Conservation (phyloP, 2,329 filamentous ascomycete species). For the Fusarium continuum region DNA sequence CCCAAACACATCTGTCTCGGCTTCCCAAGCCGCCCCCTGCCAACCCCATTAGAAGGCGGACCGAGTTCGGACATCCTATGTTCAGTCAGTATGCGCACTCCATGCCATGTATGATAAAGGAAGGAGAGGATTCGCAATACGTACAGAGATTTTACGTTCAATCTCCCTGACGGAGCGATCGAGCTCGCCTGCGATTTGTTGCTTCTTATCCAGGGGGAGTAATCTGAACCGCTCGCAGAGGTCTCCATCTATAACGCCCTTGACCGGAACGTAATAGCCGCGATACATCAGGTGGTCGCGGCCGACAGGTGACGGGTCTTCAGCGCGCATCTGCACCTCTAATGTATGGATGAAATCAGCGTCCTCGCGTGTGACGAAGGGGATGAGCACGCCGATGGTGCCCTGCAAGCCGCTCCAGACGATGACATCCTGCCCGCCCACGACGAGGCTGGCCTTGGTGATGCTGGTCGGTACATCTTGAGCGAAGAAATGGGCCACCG, state of each 20-base stretch:
- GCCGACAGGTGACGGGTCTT: conserved; percentile 88
- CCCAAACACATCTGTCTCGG: too few species aligned
- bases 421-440: conserved; percentile 89
- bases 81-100: too few species aligned
- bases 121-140: too few species aligned
- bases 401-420: conserved; percentile 97
- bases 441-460: conserved; percentile 87
- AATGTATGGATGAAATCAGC: conserved; percentile 97
- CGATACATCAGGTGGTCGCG: conserved; percentile 96
- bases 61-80: too few species aligned
- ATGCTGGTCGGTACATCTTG: conserved; percentile 94
- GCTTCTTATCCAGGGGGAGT: conserved; percentile 87
- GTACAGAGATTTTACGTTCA: conserved; percentile 90
- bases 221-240: conserved; percentile 91
- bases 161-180: conserved; percentile 92
- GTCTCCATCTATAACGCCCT: conserved; percentile 96
- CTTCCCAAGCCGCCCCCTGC: too few species aligned
- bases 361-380: conserved; percentile 90
- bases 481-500: conserved; percentile 88
- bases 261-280: conserved; percentile 94
- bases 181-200: conserved; percentile 91
- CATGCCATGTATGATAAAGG: too few species aligned
- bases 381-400: conserved; percentile 91
- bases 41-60: too few species aligned
- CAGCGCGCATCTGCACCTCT: conserved; percentile 85